phyloP scores from a whole-genome alignment of 1,139 yeast species.

The Taphrina pruni region DNA sequence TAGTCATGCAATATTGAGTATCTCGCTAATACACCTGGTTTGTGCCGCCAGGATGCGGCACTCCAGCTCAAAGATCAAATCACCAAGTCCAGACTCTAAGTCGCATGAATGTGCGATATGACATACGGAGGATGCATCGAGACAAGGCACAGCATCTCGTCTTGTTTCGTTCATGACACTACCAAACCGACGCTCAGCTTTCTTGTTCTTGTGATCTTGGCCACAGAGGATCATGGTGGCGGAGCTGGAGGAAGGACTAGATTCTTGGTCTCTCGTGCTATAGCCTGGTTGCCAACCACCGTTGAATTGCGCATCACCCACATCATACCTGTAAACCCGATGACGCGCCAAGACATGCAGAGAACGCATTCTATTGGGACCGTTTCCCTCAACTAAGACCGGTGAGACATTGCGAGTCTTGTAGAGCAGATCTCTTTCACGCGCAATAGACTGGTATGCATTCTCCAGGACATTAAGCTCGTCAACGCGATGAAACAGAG shows the following conservation, averaged over 20 bases:
- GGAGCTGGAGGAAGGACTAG: background rate
- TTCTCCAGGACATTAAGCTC: background rate
- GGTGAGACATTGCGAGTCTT: no score
- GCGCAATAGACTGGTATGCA: constrained; percentile 2
- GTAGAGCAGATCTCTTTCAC: background rate
- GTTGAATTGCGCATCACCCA: background rate
- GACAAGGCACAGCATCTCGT: background rate
- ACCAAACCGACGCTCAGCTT: background rate
- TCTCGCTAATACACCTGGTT: background rate
- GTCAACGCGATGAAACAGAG: background rate
- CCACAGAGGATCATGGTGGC: background rate
- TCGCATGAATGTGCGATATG: background rate
- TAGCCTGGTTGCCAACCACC: background rate
- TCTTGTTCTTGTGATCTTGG: background rate
- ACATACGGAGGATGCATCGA: background rate
- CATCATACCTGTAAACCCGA: background rate
- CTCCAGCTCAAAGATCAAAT: constrained; percentile 14
- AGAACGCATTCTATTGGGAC: background rate
- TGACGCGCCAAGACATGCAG: background rate
- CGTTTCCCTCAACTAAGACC: no score
- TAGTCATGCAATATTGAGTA: background rate
- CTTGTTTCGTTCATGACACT: background rate
- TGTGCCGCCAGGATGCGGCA: constrained; percentile 7
- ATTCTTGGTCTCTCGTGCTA: background rate
- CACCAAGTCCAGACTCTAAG: background rate